Percentiles rank a stretch among this genome's conserved stretches.
These are phyloP conservation scores for Amylostereum areolatum DNA, from an alignment of 1,284 basidiomycete species.

Conservation along the genomic window DNA sequence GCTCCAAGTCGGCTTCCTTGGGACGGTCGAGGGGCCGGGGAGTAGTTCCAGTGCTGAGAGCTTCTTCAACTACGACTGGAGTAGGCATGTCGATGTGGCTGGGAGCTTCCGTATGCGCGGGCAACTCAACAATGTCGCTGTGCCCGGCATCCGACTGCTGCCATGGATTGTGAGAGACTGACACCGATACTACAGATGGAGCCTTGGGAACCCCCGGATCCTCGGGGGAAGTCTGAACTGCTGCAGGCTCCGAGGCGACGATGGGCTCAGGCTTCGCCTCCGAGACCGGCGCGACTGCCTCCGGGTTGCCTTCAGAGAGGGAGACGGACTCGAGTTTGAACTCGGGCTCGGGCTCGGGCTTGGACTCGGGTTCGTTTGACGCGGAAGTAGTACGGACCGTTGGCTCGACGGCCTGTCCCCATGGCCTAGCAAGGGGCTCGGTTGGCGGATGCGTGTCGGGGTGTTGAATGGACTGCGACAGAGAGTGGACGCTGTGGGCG, in stretches of 20 bases:
- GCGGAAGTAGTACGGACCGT: constrained; percentile 4
- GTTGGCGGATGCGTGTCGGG: constrained; percentile 7
- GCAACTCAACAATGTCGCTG: neutral
- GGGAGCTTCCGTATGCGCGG: constrained; percentile 2
- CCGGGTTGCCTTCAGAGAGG: constrained; percentile 25
- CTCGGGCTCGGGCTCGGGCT: neutral
- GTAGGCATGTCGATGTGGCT: constrained; percentile 1
- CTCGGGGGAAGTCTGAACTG: neutral
- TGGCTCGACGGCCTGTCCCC: neutral
- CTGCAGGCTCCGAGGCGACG: constrained; percentile 1
- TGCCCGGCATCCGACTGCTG: neutral
- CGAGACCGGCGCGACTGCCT: constrained; percentile 4
- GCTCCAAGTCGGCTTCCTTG: constrained; percentile 6
- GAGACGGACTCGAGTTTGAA: constrained; percentile 11
- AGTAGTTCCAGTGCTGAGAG: constrained; percentile 1
- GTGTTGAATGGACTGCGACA: neutral
- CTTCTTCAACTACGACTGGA: neutral
- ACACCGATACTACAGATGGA: neutral
- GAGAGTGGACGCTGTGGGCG: neutral
- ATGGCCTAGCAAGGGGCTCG: constrained; percentile 5
- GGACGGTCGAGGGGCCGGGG: constrained; percentile 12
- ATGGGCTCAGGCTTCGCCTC: constrained; percentile 1
- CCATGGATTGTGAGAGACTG: neutral
- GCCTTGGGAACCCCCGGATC: neutral
- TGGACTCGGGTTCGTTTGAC: constrained; percentile 1